Evolutionary conservation across 495 filamentous ascomycete species (phyloP), one percentile per base, ranked within the genome.

Genomic region (Trichocladium uniseriatum): DNA sequence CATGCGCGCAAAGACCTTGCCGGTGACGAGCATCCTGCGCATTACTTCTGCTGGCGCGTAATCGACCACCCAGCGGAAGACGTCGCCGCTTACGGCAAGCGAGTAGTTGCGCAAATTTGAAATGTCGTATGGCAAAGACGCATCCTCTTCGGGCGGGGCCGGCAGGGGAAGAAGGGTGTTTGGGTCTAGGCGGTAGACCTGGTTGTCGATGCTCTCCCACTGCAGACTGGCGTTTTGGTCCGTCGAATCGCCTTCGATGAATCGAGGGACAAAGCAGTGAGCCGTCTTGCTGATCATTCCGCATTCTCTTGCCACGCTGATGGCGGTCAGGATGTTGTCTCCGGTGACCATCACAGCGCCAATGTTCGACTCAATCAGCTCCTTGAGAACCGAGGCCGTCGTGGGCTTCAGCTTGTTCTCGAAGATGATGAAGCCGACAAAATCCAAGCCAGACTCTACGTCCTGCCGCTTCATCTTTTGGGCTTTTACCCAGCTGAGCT

Each of bases 1-100:
- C 94, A 99, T 99, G 51, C 94, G 81, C 20, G 94, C 94, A 67
- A 95, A 99, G 1, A 99, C 86, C 70, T 92, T 92, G 20, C 89
- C 89, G 47, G 79, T 76, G 22, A 92, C 85, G 52, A 99, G 84
- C 80, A 96, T 87, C 78, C 81, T 74, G 46, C 81, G 78, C 53
- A 94, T 70, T 1, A 89, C 76, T 45, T 87, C 78, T 42, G 89
- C 80, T 16, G 78, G 79, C 7, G 87, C 91, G 65, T 77, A 97
- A 65, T 96, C 89, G 37, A 99, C 73, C 35, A 96, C 81, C 94
- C 94, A 99, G 44, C 92, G 78, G 63, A 99, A 99, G 0, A 94
- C 83, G 59, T 99, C 94, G 34, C 94, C 94, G 48, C 77, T 91
- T 14, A 97, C 77, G 35, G 91, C 94, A 27, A 97, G 56, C 4